Evolutionary conservation across 2,329 filamentous ascomycete species (phyloP).

Genomic region (Cercospora sp.): DNA sequence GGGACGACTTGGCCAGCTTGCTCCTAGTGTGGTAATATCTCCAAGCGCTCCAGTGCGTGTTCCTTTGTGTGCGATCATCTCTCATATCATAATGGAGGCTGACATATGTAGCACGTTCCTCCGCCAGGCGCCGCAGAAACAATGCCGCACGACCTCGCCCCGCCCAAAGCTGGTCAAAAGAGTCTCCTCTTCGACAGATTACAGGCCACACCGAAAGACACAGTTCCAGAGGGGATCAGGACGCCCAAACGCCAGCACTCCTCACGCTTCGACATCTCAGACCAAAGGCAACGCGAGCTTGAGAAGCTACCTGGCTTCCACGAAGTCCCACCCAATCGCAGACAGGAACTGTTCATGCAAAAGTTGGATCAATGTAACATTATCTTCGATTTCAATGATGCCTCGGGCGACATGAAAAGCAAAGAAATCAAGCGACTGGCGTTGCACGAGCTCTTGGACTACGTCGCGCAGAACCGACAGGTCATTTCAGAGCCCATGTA

Average conservation of each 20-base stretch:
- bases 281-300: conserved; percentile 81
- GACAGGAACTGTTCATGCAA: conserved; percentile 98
- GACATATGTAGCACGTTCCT: conserved; percentile 70
- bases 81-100: conserved; percentile 10
- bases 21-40: conserved; percentile 87
- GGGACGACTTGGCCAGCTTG: conserved; percentile 33
- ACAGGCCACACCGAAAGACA: conserved; percentile 89
- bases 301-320: conserved; percentile 98
- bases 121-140: conserved; percentile 93
- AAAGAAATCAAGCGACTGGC: conserved; percentile 99
- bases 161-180: conserved; percentile 88
- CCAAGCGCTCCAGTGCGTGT: conserved; percentile 82
- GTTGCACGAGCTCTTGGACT: conserved; percentile 92
- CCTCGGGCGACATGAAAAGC: conserved; percentile 97
- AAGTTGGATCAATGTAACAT: conserved; percentile 99
- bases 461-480: conserved; percentile 96
- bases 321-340: conserved; percentile 89
- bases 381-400: conserved; percentile 99
- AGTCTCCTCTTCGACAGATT: conserved; percentile 84
- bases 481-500: conserved; percentile 99
- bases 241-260: conserved; percentile 97
- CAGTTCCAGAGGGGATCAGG: conserved; percentile 84
- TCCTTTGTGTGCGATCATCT: conserved; percentile 13
- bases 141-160: conserved; percentile 95
- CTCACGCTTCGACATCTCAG: conserved; percentile 95